Conservation (phyloP, 768 basidiomycete genomes). For the Kwoniella sp. region DNA sequence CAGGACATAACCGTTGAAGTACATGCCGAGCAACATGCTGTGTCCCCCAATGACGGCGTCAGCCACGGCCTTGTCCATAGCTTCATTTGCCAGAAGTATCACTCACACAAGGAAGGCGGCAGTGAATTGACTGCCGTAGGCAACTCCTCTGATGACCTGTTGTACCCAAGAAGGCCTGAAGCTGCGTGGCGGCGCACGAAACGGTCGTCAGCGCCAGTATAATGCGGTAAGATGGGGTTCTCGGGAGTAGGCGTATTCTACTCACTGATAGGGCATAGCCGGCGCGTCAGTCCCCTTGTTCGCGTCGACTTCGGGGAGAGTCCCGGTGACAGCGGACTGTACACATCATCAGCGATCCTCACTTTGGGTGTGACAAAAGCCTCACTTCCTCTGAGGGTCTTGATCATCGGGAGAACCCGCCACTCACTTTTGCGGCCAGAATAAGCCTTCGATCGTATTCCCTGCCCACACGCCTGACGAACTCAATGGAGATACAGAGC, state of each 20-base stretch:
- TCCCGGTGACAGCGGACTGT: background rate
- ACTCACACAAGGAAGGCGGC: constrained; percentile 51
- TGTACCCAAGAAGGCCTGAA: constrained; percentile 45
- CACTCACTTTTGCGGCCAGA: constrained; percentile 22
- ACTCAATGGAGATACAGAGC: constrained; percentile 54
- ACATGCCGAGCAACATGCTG: constrained; percentile 52
- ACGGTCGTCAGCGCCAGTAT: background rate
- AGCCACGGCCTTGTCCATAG: background rate
- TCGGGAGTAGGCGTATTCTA: too few relatives aligned
- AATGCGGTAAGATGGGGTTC: background rate
- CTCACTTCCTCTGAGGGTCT: too few relatives aligned
- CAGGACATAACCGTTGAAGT: constrained; percentile 55
- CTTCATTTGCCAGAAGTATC: background rate
- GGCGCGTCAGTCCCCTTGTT: constrained; percentile 5
- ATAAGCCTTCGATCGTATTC: constrained; percentile 54
- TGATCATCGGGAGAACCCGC: too few relatives aligned
- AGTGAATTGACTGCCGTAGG: constrained; percentile 52
- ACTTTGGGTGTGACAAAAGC: too few relatives aligned
- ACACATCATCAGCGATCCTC: too few relatives aligned
- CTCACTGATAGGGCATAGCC: constrained; percentile 8
- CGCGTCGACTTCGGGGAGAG: background rate
- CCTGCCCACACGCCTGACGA: constrained; percentile 48
- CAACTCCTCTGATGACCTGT: constrained; percentile 46
- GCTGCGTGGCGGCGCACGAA: too few relatives aligned
- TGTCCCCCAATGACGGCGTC: background rate